A percentile compares a stretch with the other conserved stretches of the same genome.
Evolutionary conservation across 495 filamentous ascomycete genomes (phyloP).

Genomic region (Lepidopterella palustris): DNA sequence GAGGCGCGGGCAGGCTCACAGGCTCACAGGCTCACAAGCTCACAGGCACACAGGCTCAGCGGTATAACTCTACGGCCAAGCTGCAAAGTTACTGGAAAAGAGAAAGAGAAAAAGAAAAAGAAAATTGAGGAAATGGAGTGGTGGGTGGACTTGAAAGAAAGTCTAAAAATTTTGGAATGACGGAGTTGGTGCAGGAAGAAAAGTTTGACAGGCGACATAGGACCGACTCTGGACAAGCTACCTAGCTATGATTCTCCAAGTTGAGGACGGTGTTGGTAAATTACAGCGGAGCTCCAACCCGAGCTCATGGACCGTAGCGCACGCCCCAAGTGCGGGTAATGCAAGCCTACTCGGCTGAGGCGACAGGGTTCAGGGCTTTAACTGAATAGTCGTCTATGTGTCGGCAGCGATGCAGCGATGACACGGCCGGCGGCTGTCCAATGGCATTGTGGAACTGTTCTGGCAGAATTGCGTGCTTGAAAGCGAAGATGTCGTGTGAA

Average conservation of each 20-base stretch:
- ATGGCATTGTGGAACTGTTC: too few species aligned
- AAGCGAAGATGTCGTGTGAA: too few species aligned
- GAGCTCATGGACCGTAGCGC: background rate
- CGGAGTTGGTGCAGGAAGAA: background rate
- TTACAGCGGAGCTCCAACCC: background rate
- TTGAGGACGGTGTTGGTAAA: background rate
- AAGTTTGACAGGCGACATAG: slow-evolving; percentile 1
- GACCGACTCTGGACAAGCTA: background rate
- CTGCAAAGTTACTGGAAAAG: too few species aligned
- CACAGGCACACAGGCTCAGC: too few species aligned
- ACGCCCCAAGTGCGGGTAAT: background rate
- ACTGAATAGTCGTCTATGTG: background rate
- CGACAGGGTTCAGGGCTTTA: slow-evolving; percentile 17
- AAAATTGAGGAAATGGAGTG: too few species aligned
- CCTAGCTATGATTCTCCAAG: background rate
- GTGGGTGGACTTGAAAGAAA: background rate
- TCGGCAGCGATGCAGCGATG: too few species aligned
- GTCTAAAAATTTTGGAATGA: background rate
- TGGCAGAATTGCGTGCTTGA: too few species aligned
- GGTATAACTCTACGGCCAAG: too few species aligned
- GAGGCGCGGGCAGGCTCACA: background rate
- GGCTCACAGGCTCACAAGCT: too few species aligned
- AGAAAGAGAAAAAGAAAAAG: too few species aligned
- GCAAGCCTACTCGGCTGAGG: slow-evolving; percentile 16
- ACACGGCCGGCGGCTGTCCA: too few species aligned